These are phyloP conservation scores for Helenozyma baotianmanensis DNA, from an alignment of 805 yeast genomes.

Conservation along the genomic window DNA sequence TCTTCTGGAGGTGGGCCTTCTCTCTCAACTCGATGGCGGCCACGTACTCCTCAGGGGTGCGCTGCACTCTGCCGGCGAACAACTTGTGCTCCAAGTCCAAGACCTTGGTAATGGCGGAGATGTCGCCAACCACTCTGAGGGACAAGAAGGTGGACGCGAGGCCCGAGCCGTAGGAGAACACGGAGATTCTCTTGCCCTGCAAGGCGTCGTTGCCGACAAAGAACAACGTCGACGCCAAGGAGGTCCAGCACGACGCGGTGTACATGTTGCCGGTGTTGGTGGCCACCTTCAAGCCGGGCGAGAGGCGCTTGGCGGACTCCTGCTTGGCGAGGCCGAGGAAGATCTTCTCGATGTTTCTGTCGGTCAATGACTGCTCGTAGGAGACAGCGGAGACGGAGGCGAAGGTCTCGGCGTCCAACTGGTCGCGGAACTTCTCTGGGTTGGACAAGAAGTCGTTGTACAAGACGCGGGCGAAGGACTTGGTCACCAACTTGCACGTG, in stretches of 20 bases:
- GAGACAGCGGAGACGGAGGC: slow-evolving; percentile 47
- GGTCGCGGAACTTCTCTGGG: slow-evolving; percentile 50
- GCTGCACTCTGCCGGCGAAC: slow-evolving; percentile 53
- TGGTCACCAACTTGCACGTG: slow-evolving; percentile 90
- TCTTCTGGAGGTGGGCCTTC: slow-evolving; percentile 77
- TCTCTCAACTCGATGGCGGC: slow-evolving; percentile 82
- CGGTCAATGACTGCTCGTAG: slow-evolving; percentile 75
- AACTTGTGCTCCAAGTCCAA: slow-evolving; percentile 69
- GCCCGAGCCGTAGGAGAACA: slow-evolving; percentile 98
- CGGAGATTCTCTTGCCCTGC: slow-evolving; percentile 80
- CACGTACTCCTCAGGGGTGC: slow-evolving; percentile 78
- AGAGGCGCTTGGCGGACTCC: slow-evolving; percentile 60
- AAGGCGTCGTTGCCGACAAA: slow-evolving; percentile 70
- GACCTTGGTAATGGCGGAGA: slow-evolving; percentile 56
- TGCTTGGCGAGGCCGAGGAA: slow-evolving; percentile 77
- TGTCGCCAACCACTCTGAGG: slow-evolving; percentile 75
- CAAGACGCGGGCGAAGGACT: slow-evolving; percentile 86
- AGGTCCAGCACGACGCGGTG: slow-evolving; percentile 88
- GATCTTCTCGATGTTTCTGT: slow-evolving; percentile 77
- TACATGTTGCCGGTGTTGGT: slow-evolving; percentile 98
- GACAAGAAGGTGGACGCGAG: slow-evolving; percentile 88
- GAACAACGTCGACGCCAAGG: slow-evolving; percentile 75
- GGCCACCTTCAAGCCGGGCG: slow-evolving; percentile 79
- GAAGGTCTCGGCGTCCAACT: slow-evolving; percentile 47
- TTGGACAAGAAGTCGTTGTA: slow-evolving; percentile 81